Evolutionary conservation across 2,329 filamentous ascomycete genomes (phyloP).

Genomic region (Cadophora malorum): DNA sequence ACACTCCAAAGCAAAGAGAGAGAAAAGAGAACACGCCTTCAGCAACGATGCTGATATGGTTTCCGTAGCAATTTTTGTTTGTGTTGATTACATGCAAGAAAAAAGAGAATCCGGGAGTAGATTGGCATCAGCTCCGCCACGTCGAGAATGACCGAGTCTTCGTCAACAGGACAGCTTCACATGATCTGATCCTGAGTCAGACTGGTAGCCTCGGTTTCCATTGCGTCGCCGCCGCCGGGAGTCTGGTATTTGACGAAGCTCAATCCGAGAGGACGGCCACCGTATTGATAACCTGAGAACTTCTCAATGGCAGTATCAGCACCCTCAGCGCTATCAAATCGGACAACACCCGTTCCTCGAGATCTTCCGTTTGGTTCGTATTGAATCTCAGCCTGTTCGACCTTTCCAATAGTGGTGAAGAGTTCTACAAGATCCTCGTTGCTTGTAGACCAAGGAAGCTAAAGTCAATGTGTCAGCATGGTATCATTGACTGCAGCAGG

Average conservation of each 20-base stretch:
- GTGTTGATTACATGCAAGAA: slow-evolving; percentile 32
- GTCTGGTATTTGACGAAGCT: slow-evolving; percentile 94
- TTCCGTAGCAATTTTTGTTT: slow-evolving; percentile 21
- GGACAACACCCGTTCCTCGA: slow-evolving; percentile 93
- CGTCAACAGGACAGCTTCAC: slow-evolving; percentile 54
- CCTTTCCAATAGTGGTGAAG: slow-evolving; percentile 97
- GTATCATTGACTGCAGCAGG: slow-evolving; percentile 3
- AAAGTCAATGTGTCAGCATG: slow-evolving; percentile 36
- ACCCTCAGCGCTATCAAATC: slow-evolving; percentile 82
- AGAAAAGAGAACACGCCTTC: slow-evolving; percentile 16
- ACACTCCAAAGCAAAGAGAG: slow-evolving; percentile 16
- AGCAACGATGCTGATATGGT: slow-evolving; percentile 22
- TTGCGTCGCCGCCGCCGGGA: slow-evolving; percentile 64
- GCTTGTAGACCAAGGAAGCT: slow-evolving; percentile 98
- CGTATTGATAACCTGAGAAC: slow-evolving; percentile 97
- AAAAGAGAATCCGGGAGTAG: slow-evolving; percentile 21
- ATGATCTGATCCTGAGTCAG: slow-evolving; percentile 99
- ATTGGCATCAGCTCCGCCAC: slow-evolving; percentile 6
- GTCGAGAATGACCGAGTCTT: slow-evolving; percentile 10
- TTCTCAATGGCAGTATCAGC: slow-evolving; percentile 95
- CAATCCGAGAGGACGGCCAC: slow-evolving; percentile 89
- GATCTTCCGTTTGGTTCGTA: slow-evolving; percentile 97
- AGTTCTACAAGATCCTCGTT: slow-evolving; percentile 97
- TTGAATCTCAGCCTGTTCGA: slow-evolving; percentile 98
- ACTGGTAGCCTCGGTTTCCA: slow-evolving; percentile 82